Evolutionary conservation across 75 land plant genomes (phyloP).

Genomic region (Cryptomeria japonica): DNA sequence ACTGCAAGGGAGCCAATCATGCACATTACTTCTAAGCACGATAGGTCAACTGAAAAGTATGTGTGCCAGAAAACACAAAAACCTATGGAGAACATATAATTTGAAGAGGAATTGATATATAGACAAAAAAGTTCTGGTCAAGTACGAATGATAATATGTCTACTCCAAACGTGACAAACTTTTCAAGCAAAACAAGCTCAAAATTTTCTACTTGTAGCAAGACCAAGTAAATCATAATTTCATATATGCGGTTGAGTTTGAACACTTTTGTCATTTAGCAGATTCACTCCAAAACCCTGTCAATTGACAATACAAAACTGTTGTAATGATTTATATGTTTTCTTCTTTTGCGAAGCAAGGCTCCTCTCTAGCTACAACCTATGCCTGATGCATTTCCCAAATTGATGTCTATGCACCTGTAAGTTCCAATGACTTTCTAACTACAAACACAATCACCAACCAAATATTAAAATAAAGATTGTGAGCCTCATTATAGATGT

Average conservation of each 20-base stretch:
- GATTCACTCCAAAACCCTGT: background rate
- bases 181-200: background rate
- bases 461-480: too few relatives aligned
- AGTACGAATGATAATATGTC: background rate
- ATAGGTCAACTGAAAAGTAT: background rate
- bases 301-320: background rate
- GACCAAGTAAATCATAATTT: background rate
- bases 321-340: too few relatives aligned
- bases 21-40: background rate
- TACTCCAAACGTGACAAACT: background rate
- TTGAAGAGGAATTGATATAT: background rate
- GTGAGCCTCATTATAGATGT: too few relatives aligned
- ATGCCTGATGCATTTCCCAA: background rate
- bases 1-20: background rate
- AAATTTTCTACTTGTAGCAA: background rate
- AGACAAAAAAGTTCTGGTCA: background rate
- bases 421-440: background rate
- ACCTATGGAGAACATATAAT: background rate
- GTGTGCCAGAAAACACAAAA: background rate
- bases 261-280: background rate
- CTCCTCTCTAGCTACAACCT: background rate
- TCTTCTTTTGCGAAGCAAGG: background rate
- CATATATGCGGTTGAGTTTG: background rate
- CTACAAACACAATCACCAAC: background rate
- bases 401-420: background rate